Evolutionary conservation across 768 basidiomycete genomes (phyloP).

Genomic region (Leccinum rimulosum): DNA sequence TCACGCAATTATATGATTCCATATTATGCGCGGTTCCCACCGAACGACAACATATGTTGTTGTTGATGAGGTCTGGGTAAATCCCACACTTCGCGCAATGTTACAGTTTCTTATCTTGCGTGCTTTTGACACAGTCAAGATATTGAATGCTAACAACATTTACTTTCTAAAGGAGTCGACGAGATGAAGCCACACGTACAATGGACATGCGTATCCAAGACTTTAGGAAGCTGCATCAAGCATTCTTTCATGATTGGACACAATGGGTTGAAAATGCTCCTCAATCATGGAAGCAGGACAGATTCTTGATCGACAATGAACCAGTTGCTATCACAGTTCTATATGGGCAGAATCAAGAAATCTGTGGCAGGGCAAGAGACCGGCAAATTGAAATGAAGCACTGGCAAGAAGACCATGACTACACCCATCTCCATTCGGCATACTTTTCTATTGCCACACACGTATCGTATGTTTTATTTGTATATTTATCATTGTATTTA

Average conservation of each 20-base stretch:
- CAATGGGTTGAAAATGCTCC: neutral
- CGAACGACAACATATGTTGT: no score
- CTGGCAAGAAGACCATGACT: neutral
- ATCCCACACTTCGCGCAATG: no score
- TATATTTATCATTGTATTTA: no score
- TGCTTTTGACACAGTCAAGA: no score
- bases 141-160: no score
- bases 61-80: no score
- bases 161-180: no score
- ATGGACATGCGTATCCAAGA: neutral
- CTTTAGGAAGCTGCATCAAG: neutral
- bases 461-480: neutral
- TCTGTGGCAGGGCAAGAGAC: neutral
- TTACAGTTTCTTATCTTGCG: no score
- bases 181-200: neutral
- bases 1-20: neutral
- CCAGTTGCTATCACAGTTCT: neutral
- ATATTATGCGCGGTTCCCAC: neutral
- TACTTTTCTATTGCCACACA: neutral
- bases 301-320: neutral
- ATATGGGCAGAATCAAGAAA: neutral
- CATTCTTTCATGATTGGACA: neutral
- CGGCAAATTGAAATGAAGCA: neutral
- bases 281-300: neutral
- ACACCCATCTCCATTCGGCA: neutral